Evolutionary conservation across 306 rosid genomes (phyloP), one percentile per base, ranked within the genome.

Genomic region (Pterocarpus macrocarpus): DNA sequence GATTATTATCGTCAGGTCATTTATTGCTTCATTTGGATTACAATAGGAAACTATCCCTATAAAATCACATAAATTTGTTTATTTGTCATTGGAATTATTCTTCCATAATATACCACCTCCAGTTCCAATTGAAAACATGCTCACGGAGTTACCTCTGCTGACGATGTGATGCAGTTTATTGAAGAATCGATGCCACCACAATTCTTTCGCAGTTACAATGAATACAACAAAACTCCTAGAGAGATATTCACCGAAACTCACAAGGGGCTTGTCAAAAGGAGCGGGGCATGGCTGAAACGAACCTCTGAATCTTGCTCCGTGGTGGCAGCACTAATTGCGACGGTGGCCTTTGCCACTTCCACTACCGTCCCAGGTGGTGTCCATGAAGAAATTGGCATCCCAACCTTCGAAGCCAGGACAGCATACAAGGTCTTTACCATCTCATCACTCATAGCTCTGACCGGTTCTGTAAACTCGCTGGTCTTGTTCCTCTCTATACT

Each of bases 251-350:
- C 66, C 4, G 49, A 79, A 6, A 69, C 85, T n/a, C 93, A 89
- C 79, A 2, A 9, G 15, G 16, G 61, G 0, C 80, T 86, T 2
- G 50, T 81, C 16, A 35, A 57, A 33, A 53, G 15, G 0, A 89
- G 90, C 0, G 78, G 82, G 2, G 61, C 55, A 0, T 91, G 93
- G 96, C 82, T 87, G 2, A 79, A 44, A 10, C 81, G 6, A 41
- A 88, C 86, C 50, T 79, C 93, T 0, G 81, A 84, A 16, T 85
- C 93, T 0, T 89, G 96, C 83, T 89, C 90, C 0, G 34, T 88
- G 5, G 91, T 89, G 49, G 90, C 90, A 2, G 85, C 89, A 12
- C 75, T 91, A 55, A 74, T 91, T 4, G 96, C 91, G 76, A 70
- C 90, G 0, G 87, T 86, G 1, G 87, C 90, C 49, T 91, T 80